phyloP scores from a whole-genome alignment of 192 early-diverging fungal species.

The Coemansia sp. region DNA sequence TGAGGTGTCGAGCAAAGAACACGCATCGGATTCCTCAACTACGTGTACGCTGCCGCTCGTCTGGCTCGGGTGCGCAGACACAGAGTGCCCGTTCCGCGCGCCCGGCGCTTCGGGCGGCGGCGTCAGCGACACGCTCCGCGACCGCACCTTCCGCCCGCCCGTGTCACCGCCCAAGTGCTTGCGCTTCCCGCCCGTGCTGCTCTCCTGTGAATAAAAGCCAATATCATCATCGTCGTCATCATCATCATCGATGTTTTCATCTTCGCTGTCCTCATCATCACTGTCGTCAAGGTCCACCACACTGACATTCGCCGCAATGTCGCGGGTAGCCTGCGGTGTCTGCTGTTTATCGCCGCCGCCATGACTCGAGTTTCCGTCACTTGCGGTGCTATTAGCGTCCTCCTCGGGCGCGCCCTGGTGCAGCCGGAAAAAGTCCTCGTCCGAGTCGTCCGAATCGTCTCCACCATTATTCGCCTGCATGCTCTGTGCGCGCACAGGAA shows the following conservation, averaged over 20 bases:
- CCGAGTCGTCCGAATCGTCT: constrained; percentile 19
- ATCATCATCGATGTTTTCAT: constrained; percentile 4
- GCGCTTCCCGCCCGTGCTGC: not conserved
- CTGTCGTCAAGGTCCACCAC: constrained; percentile 1
- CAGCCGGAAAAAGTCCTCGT: constrained; percentile 18
- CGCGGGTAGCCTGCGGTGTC: not conserved
- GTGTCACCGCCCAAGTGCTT: not conserved
- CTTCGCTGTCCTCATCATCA: not conserved
- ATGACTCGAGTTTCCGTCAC: too few species aligned
- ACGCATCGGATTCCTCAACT: too few species aligned
- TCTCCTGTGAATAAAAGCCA: not conserved
- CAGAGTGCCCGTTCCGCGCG: too few species aligned
- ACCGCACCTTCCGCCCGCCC: constrained; percentile 20
- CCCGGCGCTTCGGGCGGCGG: constrained; percentile 36
- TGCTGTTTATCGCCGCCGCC: too few species aligned
- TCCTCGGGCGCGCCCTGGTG: not conserved
- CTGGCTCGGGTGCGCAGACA: too few species aligned
- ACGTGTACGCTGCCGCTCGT: too few species aligned
- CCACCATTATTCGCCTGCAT: not conserved
- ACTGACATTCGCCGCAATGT: not conserved
- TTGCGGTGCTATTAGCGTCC: not conserved
- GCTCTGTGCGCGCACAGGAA: constrained; percentile 2
- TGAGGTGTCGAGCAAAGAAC: too few species aligned
- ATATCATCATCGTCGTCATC: not conserved
- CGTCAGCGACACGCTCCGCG: constrained; percentile 53